Percentiles rank a stretch among this genome's conserved stretches.
These are phyloP conservation scores for Trichoderma polysporum DNA, from an alignment of 2,329 filamentous ascomycete species.

Conservation along the genomic window DNA sequence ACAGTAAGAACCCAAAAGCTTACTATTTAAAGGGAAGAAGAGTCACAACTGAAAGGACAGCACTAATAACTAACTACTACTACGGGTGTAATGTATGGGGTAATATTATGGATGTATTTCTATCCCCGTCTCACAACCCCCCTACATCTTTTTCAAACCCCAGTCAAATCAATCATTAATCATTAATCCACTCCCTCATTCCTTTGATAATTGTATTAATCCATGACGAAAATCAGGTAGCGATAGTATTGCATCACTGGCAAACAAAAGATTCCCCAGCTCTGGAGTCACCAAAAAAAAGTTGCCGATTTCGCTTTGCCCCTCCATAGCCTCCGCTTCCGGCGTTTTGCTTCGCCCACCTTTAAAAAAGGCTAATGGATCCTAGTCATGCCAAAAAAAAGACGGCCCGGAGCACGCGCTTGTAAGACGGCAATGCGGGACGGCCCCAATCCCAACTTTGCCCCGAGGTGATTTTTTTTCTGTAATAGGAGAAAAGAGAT, in stretches of 20 bases:
- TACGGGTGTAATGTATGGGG: too few relatives aligned
- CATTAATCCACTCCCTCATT: neutral
- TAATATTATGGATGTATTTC: neutral
- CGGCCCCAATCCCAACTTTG: neutral
- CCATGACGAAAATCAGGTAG: too few relatives aligned
- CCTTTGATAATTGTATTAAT: neutral
- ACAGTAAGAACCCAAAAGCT: constrained; percentile 7
- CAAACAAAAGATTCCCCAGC: too few relatives aligned
- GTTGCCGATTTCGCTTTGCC: neutral
- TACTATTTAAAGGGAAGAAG: neutral
- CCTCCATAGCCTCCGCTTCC: neutral
- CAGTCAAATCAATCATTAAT: neutral
- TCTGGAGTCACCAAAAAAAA: too few relatives aligned
- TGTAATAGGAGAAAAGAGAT: too few relatives aligned
- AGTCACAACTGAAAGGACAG: too few relatives aligned
- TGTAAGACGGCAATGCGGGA: neutral
- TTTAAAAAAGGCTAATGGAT: too few relatives aligned
- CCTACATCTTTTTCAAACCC: too few relatives aligned
- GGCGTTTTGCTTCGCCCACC: neutral
- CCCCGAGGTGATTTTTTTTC: neutral
- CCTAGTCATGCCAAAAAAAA: neutral
- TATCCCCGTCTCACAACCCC: neutral
- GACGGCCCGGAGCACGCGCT: neutral
- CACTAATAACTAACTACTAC: too few relatives aligned
- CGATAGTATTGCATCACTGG: neutral